Conservation (phyloP, 1,284 basidiomycete genomes). For the Cutaneotrichosporon cavernicola region DNA sequence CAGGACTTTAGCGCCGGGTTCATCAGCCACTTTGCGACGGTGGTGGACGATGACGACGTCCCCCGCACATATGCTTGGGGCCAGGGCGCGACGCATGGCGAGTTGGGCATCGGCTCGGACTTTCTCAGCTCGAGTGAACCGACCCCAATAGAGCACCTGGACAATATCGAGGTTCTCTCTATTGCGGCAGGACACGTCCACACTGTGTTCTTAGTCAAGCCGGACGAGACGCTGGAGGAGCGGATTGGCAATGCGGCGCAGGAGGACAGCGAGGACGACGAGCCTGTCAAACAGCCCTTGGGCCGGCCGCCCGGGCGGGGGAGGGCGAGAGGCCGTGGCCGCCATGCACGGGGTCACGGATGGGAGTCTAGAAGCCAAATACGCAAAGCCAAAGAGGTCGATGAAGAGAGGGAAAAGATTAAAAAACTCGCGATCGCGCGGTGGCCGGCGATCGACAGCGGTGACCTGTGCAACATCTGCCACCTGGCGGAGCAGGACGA, state of each 20-base stretch:
- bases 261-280: background rate
- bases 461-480: conserved; percentile 72
- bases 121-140: conserved; percentile 88
- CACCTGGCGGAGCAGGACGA: conserved; percentile 63
- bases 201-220: conserved; percentile 72
- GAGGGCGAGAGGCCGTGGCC: background rate
- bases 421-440: conserved; percentile 57
- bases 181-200: conserved; percentile 82
- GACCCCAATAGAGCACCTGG: conserved; percentile 65
- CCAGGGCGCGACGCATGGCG: conserved; percentile 35
- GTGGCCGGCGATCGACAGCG: conserved; percentile 69
- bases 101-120: conserved; percentile 78
- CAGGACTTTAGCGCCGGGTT: conserved; percentile 69
- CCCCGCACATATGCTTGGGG: conserved; percentile 55
- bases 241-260: conserved; percentile 37
- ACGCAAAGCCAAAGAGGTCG: background rate
- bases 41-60: conserved; percentile 60
- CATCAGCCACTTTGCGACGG: conserved; percentile 81
- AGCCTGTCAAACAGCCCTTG: background rate
- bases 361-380: background rate
- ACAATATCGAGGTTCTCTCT: conserved; percentile 74
- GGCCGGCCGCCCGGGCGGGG: background rate
- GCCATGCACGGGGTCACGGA: background rate
- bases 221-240: conserved; percentile 65
- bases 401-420: background rate